Conservation (phyloP, 2,329 filamentous ascomycete genomes). For the Talaromyces sp. region DNA sequence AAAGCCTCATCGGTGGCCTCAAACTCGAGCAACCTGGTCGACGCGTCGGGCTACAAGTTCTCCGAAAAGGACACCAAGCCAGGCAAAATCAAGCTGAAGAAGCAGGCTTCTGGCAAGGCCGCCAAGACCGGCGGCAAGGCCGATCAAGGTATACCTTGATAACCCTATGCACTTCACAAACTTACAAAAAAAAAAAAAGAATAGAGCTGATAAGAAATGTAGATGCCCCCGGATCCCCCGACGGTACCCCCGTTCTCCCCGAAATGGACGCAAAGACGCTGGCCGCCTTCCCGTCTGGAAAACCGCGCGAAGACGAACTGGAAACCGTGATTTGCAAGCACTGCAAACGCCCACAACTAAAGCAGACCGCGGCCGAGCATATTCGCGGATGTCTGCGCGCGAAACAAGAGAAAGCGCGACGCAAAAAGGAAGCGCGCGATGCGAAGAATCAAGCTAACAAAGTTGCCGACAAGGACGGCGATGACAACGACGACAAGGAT, state of each 20-base stretch:
- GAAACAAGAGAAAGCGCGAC: conserved; percentile 75
- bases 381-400: conserved; percentile 77
- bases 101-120: conserved; percentile 23
- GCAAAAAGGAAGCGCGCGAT: conserved; percentile 70
- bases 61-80: conserved; percentile 40
- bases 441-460: conserved; percentile 59
- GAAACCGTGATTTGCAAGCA: conserved; percentile 86
- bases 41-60: conserved; percentile 43
- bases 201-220: conserved; percentile 14
- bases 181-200: too few relatives aligned
- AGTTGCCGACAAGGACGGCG: conserved; percentile 41
- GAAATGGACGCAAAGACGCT: conserved; percentile 69
- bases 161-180: too few relatives aligned
- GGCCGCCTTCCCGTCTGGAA: conserved; percentile 74
- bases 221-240: conserved; percentile 27
- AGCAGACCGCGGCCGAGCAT: conserved; percentile 69
- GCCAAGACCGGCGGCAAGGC: conserved; percentile 30
- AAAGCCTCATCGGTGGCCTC: conserved; percentile 24
- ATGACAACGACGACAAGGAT: conserved; percentile 40
- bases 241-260: conserved; percentile 39
- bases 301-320: conserved; percentile 72
- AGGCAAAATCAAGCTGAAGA: conserved; percentile 42
- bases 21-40: conserved; percentile 34
- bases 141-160: conserved; percentile 13
- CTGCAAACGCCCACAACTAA: conserved; percentile 83